These are phyloP conservation scores for Cryptococcus wingfieldii DNA, from an alignment of 1,284 basidiomycete species.

Conservation along the genomic window DNA sequence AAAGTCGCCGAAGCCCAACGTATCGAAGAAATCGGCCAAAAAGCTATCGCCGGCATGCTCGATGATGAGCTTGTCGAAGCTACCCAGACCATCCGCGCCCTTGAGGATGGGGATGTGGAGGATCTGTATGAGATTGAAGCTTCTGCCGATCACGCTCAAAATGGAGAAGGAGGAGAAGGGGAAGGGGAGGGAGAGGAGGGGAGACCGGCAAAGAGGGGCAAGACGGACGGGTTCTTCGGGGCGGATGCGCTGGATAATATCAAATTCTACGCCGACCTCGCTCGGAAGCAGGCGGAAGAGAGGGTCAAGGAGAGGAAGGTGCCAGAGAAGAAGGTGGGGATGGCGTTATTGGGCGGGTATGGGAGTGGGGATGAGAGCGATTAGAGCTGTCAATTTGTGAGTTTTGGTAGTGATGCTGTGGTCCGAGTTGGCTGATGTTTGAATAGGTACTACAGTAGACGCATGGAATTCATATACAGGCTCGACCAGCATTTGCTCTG, in stretches of 20 bases:
- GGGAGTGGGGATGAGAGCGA: conserved; percentile 38
- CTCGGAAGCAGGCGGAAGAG: conserved; percentile 30
- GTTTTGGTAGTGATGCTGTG: background rate
- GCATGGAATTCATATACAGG: too few species aligned
- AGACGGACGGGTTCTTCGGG: conserved; percentile 55
- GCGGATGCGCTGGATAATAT: conserved; percentile 78
- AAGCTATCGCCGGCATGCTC: conserved; percentile 66
- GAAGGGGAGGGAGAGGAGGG: conserved; percentile 38
- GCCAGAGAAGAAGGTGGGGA: conserved; percentile 13
- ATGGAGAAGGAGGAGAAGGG: conserved; percentile 1
- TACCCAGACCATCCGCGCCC: conserved; percentile 69
- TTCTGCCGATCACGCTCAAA: conserved; percentile 14
- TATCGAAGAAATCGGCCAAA: conserved; percentile 72
- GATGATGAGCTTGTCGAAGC: conserved; percentile 78
- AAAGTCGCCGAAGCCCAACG: conserved; percentile 78
- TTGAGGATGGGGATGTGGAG: conserved; percentile 62
- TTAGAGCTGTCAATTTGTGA: conserved; percentile 5
- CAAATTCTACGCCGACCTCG: conserved; percentile 61
- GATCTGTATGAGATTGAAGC: conserved; percentile 46
- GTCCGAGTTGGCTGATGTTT: too few species aligned
- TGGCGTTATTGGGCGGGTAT: conserved; percentile 31
- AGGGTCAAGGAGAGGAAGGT: conserved; percentile 22
- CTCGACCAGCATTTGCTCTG: too few species aligned
- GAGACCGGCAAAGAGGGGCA: conserved; percentile 39
- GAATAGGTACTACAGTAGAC: too few species aligned